phyloP scores from a whole-genome alignment of 2,329 filamentous ascomycete genomes.

The Aspergillus luchuensis region DNA sequence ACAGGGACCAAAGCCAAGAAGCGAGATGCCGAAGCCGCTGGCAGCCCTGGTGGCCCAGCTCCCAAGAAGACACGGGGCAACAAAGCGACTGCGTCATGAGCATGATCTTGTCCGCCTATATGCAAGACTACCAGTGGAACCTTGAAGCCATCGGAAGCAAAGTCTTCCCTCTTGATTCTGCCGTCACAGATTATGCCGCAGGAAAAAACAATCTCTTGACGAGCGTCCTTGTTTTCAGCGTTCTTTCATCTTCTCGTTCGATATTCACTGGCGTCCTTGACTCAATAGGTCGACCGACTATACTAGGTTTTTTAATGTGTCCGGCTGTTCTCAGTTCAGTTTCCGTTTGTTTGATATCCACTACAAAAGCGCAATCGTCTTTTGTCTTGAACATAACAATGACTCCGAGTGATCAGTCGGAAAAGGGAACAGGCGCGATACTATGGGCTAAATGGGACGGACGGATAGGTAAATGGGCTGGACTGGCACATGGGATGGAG shows the following conservation, averaged over 20 bases:
- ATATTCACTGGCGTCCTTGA: conserved; percentile 3
- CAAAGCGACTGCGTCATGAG: conserved; percentile 16
- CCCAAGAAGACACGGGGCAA: conserved; percentile 36
- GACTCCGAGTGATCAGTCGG: conserved; percentile 6
- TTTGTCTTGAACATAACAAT: conserved; percentile 10
- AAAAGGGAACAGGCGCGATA: conserved; percentile 5
- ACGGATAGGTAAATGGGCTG: conserved; percentile 12
- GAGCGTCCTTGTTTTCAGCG: conserved; percentile 7
- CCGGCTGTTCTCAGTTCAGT: conserved; percentile 11
- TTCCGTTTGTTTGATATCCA: conserved; percentile 13
- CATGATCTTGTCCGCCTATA: conserved; percentile 6
- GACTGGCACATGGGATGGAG: conserved; percentile 19
- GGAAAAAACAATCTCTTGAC: conserved; percentile 6
- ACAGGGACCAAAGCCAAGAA: conserved; percentile 36
- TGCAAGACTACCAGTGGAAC: neutral
- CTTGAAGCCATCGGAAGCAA: conserved; percentile 1
- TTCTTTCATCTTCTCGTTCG: conserved; percentile 13
- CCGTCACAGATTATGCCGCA: conserved; percentile 12
- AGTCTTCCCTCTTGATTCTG: conserved; percentile 9
- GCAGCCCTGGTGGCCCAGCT: conserved; percentile 28
- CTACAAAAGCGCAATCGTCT: neutral
- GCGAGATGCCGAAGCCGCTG: conserved; percentile 34
- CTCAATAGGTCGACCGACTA: conserved; percentile 9
- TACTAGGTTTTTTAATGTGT: conserved; percentile 15
- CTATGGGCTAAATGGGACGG: conserved; percentile 8